phyloP scores from a whole-genome alignment of 1,139 yeast genomes.

The Yamadazyma songkhlaensis region DNA sequence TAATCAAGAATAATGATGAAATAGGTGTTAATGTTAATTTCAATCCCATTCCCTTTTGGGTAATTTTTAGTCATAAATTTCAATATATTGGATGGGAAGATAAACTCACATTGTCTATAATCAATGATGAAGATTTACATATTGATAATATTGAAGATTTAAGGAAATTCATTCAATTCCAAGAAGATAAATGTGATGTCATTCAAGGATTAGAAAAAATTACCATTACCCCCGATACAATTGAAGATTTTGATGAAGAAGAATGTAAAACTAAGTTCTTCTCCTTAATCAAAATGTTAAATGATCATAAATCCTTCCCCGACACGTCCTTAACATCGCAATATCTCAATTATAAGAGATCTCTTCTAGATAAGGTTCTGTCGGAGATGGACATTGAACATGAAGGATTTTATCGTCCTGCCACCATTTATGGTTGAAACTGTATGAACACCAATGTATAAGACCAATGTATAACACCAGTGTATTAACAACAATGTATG shows the following conservation, averaged over 20 bases:
- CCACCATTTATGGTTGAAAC: neutral
- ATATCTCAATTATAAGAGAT: too few relatives aligned
- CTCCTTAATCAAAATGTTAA: constrained; percentile 9
- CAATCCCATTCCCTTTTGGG: constrained; percentile 17
- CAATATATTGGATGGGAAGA: constrained; percentile 12
- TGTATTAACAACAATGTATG: too few relatives aligned
- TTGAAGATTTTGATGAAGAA: constrained; percentile 5
- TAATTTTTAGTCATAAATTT: constrained; percentile 11
- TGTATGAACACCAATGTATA: too few relatives aligned
- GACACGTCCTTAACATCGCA: too few relatives aligned
- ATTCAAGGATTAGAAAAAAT: constrained; percentile 23
- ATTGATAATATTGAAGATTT: constrained; percentile 13
- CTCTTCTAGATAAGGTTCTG: neutral
- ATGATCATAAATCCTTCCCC: constrained; percentile 1
- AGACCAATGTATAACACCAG: too few relatives aligned
- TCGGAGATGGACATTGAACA: neutral
- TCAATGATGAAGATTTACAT: constrained; percentile 27
- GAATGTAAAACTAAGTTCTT: constrained; percentile 9
- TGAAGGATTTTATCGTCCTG: neutral
- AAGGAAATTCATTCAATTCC: constrained; percentile 18
- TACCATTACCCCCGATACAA: constrained; percentile 10
- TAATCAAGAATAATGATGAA: constrained; percentile 14
- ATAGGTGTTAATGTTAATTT: constrained; percentile 17
- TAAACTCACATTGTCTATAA: constrained; percentile 19
- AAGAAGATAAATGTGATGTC: constrained; percentile 24